These are phyloP conservation scores for Apiospora hydei DNA, from an alignment of 2,329 filamentous ascomycete genomes.

Conservation along the genomic window DNA sequence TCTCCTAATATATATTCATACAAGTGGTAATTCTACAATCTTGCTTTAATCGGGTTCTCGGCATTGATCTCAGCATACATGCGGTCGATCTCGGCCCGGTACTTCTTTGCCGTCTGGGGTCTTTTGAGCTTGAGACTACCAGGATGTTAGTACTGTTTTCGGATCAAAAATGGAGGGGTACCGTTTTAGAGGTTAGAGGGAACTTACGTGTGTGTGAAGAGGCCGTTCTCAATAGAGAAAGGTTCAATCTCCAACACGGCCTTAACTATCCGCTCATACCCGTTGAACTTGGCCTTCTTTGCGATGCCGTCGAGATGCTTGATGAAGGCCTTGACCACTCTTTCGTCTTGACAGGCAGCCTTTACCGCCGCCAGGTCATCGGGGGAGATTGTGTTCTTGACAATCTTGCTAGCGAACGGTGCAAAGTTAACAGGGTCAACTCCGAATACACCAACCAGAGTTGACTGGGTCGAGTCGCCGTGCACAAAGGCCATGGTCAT, in stretches of 20 bases:
- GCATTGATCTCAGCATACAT: conserved; percentile 64
- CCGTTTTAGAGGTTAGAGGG: conserved; percentile 18
- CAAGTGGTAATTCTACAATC: neutral
- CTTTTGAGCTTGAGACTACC: conserved; percentile 66
- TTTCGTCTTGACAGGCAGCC: conserved; percentile 70
- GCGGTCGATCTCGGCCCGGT: conserved; percentile 58
- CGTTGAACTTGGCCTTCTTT: conserved; percentile 87
- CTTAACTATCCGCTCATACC: conserved; percentile 83
- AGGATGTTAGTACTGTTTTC: conserved; percentile 22
- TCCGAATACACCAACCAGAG: conserved; percentile 86
- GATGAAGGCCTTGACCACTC: conserved; percentile 77
- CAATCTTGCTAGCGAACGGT: conserved; percentile 77
- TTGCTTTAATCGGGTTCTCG: conserved; percentile 46
- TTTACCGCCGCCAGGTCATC: conserved; percentile 73
- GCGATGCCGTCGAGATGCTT: conserved; percentile 81
- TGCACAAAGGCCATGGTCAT: conserved; percentile 87
- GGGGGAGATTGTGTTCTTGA: conserved; percentile 70
- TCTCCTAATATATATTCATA: neutral
- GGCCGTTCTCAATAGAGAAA: conserved; percentile 91
- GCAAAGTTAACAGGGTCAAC: conserved; percentile 87
- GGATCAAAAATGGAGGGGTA: conserved; percentile 1
- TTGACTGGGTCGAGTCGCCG: conserved; percentile 83
- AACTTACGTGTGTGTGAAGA: conserved; percentile 86
- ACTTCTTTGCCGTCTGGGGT: conserved; percentile 61
- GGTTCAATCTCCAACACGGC: conserved; percentile 82